Evolutionary conservation across 139 green algal species (phyloP), one percentile per base, ranked within the genome.

Genomic region (Chlamydomonas sp.): DNA sequence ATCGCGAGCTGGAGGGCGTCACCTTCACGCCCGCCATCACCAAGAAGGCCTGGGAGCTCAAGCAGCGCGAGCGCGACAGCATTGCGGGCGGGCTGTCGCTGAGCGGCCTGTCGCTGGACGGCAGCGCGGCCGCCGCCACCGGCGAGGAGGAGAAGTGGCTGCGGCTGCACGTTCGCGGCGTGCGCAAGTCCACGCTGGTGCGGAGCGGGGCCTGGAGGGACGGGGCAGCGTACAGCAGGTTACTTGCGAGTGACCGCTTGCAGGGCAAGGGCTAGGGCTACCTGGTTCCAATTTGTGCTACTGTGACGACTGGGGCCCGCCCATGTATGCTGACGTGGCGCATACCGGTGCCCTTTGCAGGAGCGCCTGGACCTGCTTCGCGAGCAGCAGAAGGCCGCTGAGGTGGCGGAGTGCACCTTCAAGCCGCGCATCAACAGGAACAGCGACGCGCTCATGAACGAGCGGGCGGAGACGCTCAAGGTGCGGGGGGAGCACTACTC

Each of bases 331-430:
- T 49, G 31, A 49, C 31, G 31, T 49, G 31, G 31, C 31, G 31
- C 31, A 49, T 49, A 49, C 31, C 6, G 72, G 12, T 6, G 72
- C 72, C 18, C 67, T 5, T 12, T 67, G 67, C 80, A 87, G 87
- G 81, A 84, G 64, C 72, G 77, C 3, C 60, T 89, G 78, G 77
- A 89, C 72, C 20, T 67, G 62, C 73, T 91, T 58, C 18, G 74
- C n/a, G 9, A 49, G 17, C 82, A 89, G 67, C 77, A 66, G 14
- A 67, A 89, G 68, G 72, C 60, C 3, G 61, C 49, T 2, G 91
- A 94, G 75, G 78, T 90, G 73, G 66, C 59, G 68, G 64, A 89
- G 75, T 96, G 93, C 90, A 97, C 94, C 58, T 98, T 98, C 90
- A 83, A 89, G 18, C 96, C 96, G 4, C 66, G 86, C 59, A 95